Percentiles rank a stretch among this genome's conserved stretches.
Evolutionary conservation across 169 alveolate genomes (phyloP).

Genomic region (Plasmodium gaboni): DNA sequence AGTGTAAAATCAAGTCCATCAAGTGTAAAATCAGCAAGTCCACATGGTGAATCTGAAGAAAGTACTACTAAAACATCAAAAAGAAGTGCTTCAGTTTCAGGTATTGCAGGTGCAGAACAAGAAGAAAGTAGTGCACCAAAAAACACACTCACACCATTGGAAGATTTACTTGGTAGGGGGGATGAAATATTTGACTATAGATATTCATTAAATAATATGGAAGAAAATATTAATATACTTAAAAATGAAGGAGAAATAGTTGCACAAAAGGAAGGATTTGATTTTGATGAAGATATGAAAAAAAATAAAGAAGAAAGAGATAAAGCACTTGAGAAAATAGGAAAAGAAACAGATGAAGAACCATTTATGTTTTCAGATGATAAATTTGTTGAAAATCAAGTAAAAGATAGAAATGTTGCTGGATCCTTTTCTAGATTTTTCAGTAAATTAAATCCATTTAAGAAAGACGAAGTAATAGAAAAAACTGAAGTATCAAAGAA

Average conservation of each 20-base stretch:
- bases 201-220: not conserved
- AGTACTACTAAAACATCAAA: no score
- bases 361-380: not conserved
- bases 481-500: conserved; percentile 13
- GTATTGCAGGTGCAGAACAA: no score
- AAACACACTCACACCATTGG: no score
- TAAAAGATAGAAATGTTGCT: conserved; percentile 1
- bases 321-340: not conserved
- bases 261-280: not conserved
- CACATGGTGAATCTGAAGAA: no score
- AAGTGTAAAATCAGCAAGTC: no score
- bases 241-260: not conserved
- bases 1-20: no score
- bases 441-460: conserved; percentile 28
- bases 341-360: not conserved
- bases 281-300: not conserved
- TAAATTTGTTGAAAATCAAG: not conserved
- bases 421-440: conserved; percentile 11
- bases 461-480: conserved; percentile 9
- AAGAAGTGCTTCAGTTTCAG: no score
- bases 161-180: no score
- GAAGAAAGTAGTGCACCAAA: no score
- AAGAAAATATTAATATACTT: not conserved
- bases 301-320: not conserved
- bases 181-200: no score